Conservation (phyloP, 306 rosid species). For the Erythrophleum fordii region DNA sequence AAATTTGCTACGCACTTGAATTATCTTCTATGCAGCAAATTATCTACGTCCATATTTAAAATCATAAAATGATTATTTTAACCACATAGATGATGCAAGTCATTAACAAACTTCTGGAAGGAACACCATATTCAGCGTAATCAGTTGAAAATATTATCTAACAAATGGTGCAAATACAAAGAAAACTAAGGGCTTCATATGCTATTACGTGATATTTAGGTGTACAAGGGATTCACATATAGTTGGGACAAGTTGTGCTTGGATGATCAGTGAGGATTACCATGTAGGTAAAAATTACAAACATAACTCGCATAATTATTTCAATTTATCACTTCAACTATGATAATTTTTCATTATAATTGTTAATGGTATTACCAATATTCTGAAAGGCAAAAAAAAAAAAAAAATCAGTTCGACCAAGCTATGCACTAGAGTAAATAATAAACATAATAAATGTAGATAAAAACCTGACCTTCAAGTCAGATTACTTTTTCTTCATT, state of each 20-base stretch:
- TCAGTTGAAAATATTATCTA: conserved; percentile 9
- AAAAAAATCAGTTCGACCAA: neutral
- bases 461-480: neutral
- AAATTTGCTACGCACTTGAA: neutral
- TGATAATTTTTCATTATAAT: no score
- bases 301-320: no score
- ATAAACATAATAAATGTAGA: neutral
- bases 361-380: no score
- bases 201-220: neutral
- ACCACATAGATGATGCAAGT: neutral
- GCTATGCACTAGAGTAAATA: neutral
- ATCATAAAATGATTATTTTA: conserved; percentile 6
- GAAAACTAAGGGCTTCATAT: neutral
- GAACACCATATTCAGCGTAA: conserved; percentile 24
- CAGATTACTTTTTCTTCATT: neutral
- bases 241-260: no score
- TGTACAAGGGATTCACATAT: no score
- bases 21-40: conserved; percentile 11
- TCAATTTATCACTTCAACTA: no score
- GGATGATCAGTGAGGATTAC: no score
- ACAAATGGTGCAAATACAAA: conserved; percentile 6
- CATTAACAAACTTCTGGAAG: conserved; percentile 8
- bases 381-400: no score
- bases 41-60: neutral
- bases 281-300: no score